phyloP scores from a whole-genome alignment of 2,329 filamentous ascomycete species.

The Fusarium oxysporum region DNA sequence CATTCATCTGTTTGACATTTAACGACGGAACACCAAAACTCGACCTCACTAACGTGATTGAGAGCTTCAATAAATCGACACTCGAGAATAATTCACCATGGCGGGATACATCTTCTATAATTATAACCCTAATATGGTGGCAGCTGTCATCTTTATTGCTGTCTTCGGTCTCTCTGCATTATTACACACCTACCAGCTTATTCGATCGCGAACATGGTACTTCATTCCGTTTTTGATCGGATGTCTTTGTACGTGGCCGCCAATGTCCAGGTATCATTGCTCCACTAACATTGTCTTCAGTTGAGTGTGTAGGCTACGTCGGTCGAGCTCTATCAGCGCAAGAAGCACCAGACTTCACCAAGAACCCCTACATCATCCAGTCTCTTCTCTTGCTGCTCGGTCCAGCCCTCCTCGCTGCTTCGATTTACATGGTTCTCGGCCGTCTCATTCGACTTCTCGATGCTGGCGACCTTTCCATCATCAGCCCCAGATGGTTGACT shows the following conservation, averaged over 20 bases:
- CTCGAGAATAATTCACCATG: slow-evolving; percentile 19
- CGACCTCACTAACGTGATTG: background rate
- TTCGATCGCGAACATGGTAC: slow-evolving; percentile 60
- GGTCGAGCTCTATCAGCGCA: slow-evolving; percentile 60
- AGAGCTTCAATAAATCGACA: slow-evolving; percentile 1
- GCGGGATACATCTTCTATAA: slow-evolving; percentile 53
- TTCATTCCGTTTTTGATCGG: slow-evolving; percentile 65
- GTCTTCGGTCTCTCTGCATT: slow-evolving; percentile 54
- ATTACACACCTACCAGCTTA: slow-evolving; percentile 55
- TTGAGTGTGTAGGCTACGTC: slow-evolving; percentile 55
- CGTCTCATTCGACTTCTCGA: slow-evolving; percentile 54
- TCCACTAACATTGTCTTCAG: slow-evolving; percentile 19
- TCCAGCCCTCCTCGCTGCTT: slow-evolving; percentile 58
- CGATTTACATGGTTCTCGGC: slow-evolving; percentile 61
- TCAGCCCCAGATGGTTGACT: slow-evolving; percentile 59
- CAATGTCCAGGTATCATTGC: too few relatives aligned
- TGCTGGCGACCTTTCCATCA: slow-evolving; percentile 55
- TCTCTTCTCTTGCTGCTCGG: slow-evolving; percentile 53
- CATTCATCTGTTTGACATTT: background rate
- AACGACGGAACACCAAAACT: background rate
- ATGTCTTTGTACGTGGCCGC: slow-evolving; percentile 57
- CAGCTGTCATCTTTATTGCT: slow-evolving; percentile 56
- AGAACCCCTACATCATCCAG: slow-evolving; percentile 56
- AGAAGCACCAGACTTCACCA: slow-evolving; percentile 52
- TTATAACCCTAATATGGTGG: slow-evolving; percentile 59